phyloP scores from a whole-genome alignment of 1,139 yeast species.

The Nadsonia commutata region DNA sequence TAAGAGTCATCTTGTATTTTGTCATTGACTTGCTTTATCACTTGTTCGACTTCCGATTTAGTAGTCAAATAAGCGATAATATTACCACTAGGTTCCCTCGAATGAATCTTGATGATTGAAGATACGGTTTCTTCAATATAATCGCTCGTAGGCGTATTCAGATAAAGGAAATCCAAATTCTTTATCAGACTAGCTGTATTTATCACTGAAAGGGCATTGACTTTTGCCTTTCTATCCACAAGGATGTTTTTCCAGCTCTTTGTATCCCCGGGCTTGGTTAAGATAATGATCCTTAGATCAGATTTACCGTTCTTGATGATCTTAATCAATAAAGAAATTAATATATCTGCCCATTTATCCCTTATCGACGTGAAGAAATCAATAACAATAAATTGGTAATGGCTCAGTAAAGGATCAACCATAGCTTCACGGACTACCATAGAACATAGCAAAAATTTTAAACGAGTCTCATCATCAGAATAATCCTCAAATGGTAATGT shows the following conservation, averaged over 20 bases:
- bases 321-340: constrained; percentile 77
- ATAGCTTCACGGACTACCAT: constrained; percentile 94
- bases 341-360: constrained; percentile 88
- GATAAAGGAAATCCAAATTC: constrained; percentile 92
- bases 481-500: constrained; percentile 86
- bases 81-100: constrained; percentile 91
- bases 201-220: constrained; percentile 94
- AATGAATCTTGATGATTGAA: constrained; percentile 90
- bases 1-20: background rate
- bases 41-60: constrained; percentile 97
- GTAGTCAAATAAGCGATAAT: constrained; percentile 82
- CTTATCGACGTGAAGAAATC: constrained; percentile 95
- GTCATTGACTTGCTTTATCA: background rate
- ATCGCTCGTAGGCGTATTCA: constrained; percentile 92
- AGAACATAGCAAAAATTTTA: constrained; percentile 98
- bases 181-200: constrained; percentile 33
- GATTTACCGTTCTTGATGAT: constrained; percentile 67
- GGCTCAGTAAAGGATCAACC: constrained; percentile 74
- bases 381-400: constrained; percentile 78
- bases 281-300: constrained; percentile 79
- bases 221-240: constrained; percentile 59
- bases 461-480: constrained; percentile 60
- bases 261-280: constrained; percentile 97
- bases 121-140: constrained; percentile 89
- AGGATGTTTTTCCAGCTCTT: constrained; percentile 87